Evolutionary conservation across 108 stramenopile species (phyloP), one percentile per base, ranked within the genome.

Genomic region (Schizochytrium sp.): DNA sequence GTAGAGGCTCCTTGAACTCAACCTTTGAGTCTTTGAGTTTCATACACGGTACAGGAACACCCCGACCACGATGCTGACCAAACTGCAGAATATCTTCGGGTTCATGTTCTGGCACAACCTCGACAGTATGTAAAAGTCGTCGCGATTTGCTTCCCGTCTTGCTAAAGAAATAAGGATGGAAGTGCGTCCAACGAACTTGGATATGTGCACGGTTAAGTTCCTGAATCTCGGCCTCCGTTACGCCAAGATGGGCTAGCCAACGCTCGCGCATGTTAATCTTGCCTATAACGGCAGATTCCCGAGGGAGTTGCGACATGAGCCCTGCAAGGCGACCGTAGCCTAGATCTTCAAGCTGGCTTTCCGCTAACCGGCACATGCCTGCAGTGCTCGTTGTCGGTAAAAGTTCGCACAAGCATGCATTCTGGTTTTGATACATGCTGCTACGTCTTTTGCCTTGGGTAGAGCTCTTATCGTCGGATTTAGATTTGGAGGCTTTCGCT

Each of bases 221-320:
- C 50, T 83, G 49, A 38, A 83, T 47, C 10, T 83, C 49, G 13
- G 73, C 7, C 17, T 83, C 73, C 49, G 10, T 53, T 5, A 83
- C 19, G 50, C 73, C 73, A 4, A 83, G 73, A 50, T 83, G 73
- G 28, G 47, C 46, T 0, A 83, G 50, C 73, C 73, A 83, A 19
- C 73, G 73, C 73, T 83, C 73, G 46, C 73, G 46, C 46, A 83
- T 38, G 19, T 19, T 83, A n/a, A 83, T 53, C 8, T 53, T 53
- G 19, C 73, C 46, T 38, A 47, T 28, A 4, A 38, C n/a, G 73
- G 50, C 50, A 5, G 46, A 47, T 19, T 17, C 19, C 50, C 49
- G 73, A 12, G 73, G 73, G 15, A 83, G 49, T 50, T 83, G 73
- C 8, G 46, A 83, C 73, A 83, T 83, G 73, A 53, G 50, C 7